Base-by-base conservation (phyloP, 805 yeast species). In the Schizosaccharomyces japonicus region DNA sequence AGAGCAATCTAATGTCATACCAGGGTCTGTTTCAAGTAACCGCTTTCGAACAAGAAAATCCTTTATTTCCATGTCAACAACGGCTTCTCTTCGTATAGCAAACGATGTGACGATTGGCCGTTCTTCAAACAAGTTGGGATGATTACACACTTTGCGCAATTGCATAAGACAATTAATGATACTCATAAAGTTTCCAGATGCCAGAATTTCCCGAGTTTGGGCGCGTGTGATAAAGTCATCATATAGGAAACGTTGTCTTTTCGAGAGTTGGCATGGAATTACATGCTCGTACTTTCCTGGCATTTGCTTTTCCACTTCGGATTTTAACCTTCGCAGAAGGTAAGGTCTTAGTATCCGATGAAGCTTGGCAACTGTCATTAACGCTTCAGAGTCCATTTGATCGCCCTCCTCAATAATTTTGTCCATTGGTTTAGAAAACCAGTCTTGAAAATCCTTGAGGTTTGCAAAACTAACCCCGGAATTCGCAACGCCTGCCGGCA, bases 341-440 rank as follows among this genome's bases (percentile, higher is more conserved):
- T 87, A 90, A 0, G 99, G 99, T 52, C 98, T 72, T 54, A 90
- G 65, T 19, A 90, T 94, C 59, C 83, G 93, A 62, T 90, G 99
- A 48, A 90, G 67, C 57, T 92, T 80, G 10, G 80, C 67, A 28
- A 90, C 94, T 0, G 95, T 85, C 51, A 75, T 73, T 51, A 72
- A 72, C 0, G 96, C 83, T 56, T 90, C 96, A 17, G 66, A 70
- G 39, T 63, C 66, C 56, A 77, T 81, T 54, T 77, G 72, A 15
- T 31, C 44, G 15, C 49, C 47, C 28, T 78, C 81, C 50, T 90
- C 95, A 48, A 90, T 76, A 51, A 90, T 75, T 54, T 75, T 80
- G 59, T 90, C 96, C 3, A 90, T 95, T 0, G 99, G 98, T 51
- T 77, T 73, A n/a, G 95, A 94, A 62, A 90, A 90, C 99, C 98